These are phyloP conservation scores for Camelina neglecta DNA, from an alignment of 345 rosid genomes.

Conservation along the genomic window DNA sequence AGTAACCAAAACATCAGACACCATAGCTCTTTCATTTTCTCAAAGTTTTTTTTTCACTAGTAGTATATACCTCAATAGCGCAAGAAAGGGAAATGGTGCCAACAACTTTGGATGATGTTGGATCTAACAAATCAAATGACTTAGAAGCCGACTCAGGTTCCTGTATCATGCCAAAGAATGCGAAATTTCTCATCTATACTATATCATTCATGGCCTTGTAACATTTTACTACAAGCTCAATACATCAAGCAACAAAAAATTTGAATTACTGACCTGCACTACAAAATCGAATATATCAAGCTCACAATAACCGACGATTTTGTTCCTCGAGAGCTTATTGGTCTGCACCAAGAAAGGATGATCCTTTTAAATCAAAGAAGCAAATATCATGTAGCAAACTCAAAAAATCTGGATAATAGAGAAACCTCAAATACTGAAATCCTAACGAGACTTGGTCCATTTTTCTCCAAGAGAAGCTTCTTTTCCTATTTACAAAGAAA, in stretches of 20 bases:
- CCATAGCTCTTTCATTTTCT: conserved; percentile 8
- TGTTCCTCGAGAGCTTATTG: conserved; percentile 73
- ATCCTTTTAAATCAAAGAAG: not conserved
- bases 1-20: conserved; percentile 35
- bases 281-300: conserved; percentile 76
- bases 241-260: too few species aligned
- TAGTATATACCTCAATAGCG: conserved; percentile 69
- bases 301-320: conserved; percentile 81
- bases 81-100: conserved; percentile 79
- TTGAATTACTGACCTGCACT: conserved; percentile 49
- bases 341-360: conserved; percentile 61
- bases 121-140: conserved; percentile 73
- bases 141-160: conserved; percentile 54
- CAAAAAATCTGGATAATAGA: not conserved
- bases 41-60: not conserved
- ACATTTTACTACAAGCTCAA: too few species aligned
- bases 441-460: conserved; percentile 83
- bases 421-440: conserved; percentile 85
- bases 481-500: conserved; percentile 66
- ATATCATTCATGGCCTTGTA: too few species aligned
- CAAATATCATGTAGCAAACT: not conserved
- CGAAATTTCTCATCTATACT: too few species aligned
- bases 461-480: conserved; percentile 84
- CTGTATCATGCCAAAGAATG: conserved; percentile 43
- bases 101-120: conserved; percentile 62